phyloP scores from a whole-genome alignment of 345 rosid genomes.

The Lagerstroemia speciosa region DNA sequence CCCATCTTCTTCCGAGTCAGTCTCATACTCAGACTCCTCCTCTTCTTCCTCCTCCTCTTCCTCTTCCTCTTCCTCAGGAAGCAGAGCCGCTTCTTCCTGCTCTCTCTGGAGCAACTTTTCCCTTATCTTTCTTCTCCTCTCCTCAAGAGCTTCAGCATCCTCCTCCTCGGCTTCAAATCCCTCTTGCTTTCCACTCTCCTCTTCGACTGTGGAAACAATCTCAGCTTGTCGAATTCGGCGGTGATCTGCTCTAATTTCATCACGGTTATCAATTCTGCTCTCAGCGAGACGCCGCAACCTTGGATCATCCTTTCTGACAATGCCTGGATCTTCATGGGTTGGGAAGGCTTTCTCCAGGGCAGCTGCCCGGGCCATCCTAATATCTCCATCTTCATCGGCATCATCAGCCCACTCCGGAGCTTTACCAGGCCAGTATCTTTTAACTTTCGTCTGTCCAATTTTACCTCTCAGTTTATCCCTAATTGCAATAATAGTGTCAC shows the following conservation, averaged over 20 bases:
- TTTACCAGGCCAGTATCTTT: constrained; percentile 40
- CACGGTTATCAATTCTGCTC: constrained; percentile 31
- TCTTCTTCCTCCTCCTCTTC: constrained; percentile 31
- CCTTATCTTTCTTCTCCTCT: constrained; percentile 27
- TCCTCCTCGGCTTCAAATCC: constrained; percentile 30
- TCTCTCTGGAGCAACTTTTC: constrained; percentile 24
- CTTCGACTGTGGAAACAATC: constrained; percentile 29
- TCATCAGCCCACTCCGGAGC: constrained; percentile 42
- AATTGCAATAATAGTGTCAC: constrained; percentile 27
- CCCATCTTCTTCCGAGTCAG: constrained; percentile 35
- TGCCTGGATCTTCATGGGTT: constrained; percentile 10
- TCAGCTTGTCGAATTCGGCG: constrained; percentile 34
- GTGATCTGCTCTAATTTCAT: constrained; percentile 32
- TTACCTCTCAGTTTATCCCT: constrained; percentile 37
- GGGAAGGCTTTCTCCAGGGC: constrained; percentile 34
- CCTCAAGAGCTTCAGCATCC: constrained; percentile 32
- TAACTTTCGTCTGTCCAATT: constrained; percentile 33
- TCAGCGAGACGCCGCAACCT: constrained; percentile 35
- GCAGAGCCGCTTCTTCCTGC: constrained; percentile 25
- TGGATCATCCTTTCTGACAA: constrained; percentile 21
- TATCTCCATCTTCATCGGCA: constrained; percentile 32
- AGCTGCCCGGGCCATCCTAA: constrained; percentile 19
- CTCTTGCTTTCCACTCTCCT: constrained; percentile 24
- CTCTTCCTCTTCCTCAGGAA: constrained; percentile 34
- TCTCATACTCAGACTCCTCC: constrained; percentile 39